These are phyloP conservation scores for Zygoascus flipseniorum DNA, from an alignment of 805 yeast genomes.

Conservation along the genomic window DNA sequence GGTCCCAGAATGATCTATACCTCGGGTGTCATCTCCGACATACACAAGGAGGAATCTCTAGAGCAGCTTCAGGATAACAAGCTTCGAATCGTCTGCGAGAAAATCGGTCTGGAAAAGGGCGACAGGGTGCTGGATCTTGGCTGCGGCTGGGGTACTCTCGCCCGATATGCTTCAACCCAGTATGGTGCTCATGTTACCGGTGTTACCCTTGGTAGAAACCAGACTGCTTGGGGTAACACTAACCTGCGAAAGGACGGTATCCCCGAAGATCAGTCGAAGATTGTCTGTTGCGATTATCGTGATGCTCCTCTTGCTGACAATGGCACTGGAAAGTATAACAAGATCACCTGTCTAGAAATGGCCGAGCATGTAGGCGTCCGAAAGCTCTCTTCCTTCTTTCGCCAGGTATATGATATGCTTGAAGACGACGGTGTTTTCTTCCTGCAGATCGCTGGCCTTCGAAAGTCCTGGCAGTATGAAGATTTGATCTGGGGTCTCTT, in stretches of 20 bases:
- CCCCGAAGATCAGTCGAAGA: constrained; percentile 56
- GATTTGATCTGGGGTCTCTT: constrained; percentile 90
- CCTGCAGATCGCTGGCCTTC: constrained; percentile 82
- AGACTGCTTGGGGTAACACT: constrained; percentile 80
- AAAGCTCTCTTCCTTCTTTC: constrained; percentile 64
- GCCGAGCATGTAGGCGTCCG: constrained; percentile 94
- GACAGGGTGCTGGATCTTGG: constrained; percentile 78
- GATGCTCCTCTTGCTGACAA: constrained; percentile 67
- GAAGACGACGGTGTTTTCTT: constrained; percentile 87
- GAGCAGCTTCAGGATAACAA: constrained; percentile 78
- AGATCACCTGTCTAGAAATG: constrained; percentile 89
- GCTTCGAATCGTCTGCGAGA: constrained; percentile 78
- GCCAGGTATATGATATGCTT: constrained; percentile 76
- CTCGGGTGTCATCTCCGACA: constrained; percentile 73
- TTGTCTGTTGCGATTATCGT: constrained; percentile 81
- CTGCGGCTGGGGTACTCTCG: constrained; percentile 95
- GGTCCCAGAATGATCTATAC: constrained; percentile 95
- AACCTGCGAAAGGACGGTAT: constrained; percentile 64
- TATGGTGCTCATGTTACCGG: constrained; percentile 86
- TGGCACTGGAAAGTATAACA: constrained; percentile 56
- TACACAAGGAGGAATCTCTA: constrained; percentile 59
- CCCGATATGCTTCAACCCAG: constrained; percentile 71
- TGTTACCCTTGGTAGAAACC: constrained; percentile 82
- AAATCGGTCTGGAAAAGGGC: constrained; percentile 63
- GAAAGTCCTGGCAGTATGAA: constrained; percentile 92